Percentiles rank a stretch among this genome's conserved stretches.
Evolutionary conservation across 2,329 filamentous ascomycete species (phyloP).

Genomic region (Westerdykella sp.): DNA sequence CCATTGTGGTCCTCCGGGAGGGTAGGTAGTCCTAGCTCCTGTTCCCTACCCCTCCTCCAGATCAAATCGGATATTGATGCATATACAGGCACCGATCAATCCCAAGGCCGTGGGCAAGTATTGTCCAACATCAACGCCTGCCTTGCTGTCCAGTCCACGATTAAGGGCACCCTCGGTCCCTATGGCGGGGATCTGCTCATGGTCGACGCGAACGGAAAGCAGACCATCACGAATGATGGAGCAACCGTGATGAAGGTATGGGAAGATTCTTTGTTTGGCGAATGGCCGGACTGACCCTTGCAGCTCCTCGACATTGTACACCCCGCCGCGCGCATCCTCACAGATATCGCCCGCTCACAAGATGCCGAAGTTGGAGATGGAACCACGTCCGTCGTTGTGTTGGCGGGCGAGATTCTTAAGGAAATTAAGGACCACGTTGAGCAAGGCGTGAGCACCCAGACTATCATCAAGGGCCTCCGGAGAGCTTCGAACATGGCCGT

Average conservation of each 20-base stretch:
- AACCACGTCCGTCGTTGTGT: slow-evolving; percentile 92
- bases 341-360: slow-evolving; percentile 97
- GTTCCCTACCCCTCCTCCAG: slow-evolving; percentile 1
- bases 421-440: slow-evolving; percentile 95
- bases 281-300: slow-evolving; percentile 2
- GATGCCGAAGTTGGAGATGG: slow-evolving; percentile 98
- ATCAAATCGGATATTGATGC: slow-evolving; percentile 14
- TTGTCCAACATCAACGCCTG: slow-evolving; percentile 98
- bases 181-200: slow-evolving; percentile 96
- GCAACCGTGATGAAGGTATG: slow-evolving; percentile 96
- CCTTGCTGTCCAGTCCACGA: slow-evolving; percentile 87
- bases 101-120: slow-evolving; percentile 94
- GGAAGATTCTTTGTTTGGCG: too few species aligned
- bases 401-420: slow-evolving; percentile 96
- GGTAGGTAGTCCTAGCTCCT: slow-evolving; percentile 52
- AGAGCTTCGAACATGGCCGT: slow-evolving; percentile 84
- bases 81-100: slow-evolving; percentile 80
- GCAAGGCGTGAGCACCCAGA: slow-evolving; percentile 93
- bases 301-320: slow-evolving; percentile 97
- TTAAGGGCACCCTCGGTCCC: slow-evolving; percentile 91
- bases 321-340: slow-evolving; percentile 92
- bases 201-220: slow-evolving; percentile 88
- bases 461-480: slow-evolving; percentile 92
- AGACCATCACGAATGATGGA: slow-evolving; percentile 98
- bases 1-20: slow-evolving; percentile 96